Base-by-base conservation (phyloP, 2,329 filamentous ascomycete genomes). In the Sclerotinia trifoliorum region DNA sequence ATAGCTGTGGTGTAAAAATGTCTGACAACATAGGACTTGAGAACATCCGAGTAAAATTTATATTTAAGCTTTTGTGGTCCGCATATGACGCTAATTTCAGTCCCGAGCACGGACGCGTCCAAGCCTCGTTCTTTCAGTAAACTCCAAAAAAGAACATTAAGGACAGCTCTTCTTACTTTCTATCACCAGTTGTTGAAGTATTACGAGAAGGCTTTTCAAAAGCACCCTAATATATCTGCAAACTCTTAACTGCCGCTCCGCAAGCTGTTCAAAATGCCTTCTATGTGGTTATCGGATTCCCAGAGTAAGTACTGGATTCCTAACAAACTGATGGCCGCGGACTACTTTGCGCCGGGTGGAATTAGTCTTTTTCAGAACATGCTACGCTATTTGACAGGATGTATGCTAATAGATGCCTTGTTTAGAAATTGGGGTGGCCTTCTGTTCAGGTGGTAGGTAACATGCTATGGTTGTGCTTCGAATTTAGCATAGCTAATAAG, bases 261-360 rank as follows among this genome's bases (percentile, higher is more conserved):
- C 29, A 67, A 46, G 55, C 21, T n/a, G 48, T 29, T 68, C 71
- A 77, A 73, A 51, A 78, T 78, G 77, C 77, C 77, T 72, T 75
- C 92, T 70, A 96, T 97, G 91, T 98, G 94, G 94, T 86, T 98
- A 77, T 92, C 94, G 76, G 94, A 98, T 82, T 88, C 91, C 78
- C 94, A 98, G 81, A 98, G 94, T 97, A 85, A 77, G 91, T 84
- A 46, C 65, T 65, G 56, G 35, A 61, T 17, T 65, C 68, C 26
- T 49, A 42, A 24, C 58, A 49, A 61, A 32, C 42, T 13, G 21
- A 24, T 21, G 26, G 54, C n/a, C 39, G 8, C 51, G 24, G n/a
- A 61, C 52, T n/a, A n/a, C 29, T 70, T 71, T 72, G 73, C 71
- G 72, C 73, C 73, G 70, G 68, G 66, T 63, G 58, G 65, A 71